Evolutionary conservation across 2,329 filamentous ascomycete species (phyloP).

Genomic region (Stagonosporopsis vannaccii): DNA sequence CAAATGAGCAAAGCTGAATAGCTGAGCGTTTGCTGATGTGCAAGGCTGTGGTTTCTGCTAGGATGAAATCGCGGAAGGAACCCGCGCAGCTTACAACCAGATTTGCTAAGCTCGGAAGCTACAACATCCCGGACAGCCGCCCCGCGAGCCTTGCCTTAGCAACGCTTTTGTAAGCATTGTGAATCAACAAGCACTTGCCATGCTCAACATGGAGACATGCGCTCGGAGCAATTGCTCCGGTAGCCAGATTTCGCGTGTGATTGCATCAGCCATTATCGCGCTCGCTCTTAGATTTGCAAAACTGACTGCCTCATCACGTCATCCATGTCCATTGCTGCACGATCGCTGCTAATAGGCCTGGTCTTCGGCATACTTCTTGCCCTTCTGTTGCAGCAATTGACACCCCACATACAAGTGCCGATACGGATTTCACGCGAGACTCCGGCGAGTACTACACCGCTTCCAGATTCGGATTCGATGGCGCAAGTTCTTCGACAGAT

Average conservation of each 20-base stretch:
- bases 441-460: constrained; percentile 17
- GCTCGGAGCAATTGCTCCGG: neutral
- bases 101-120: constrained; percentile 12
- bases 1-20: neutral
- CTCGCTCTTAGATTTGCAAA: constrained; percentile 14
- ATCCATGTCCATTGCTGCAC: constrained; percentile 25
- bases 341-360: constrained; percentile 34
- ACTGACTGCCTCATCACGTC: constrained; percentile 18
- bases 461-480: constrained; percentile 30
- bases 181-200: constrained; percentile 3
- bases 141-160: constrained; percentile 7
- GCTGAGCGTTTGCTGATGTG: neutral
- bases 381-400: constrained; percentile 32
- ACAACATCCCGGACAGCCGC: constrained; percentile 3
- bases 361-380: constrained; percentile 39
- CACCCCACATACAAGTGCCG: constrained; percentile 29
- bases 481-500: constrained; percentile 45
- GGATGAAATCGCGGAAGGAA: constrained; percentile 2
- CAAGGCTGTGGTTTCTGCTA: neutral
- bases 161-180: constrained; percentile 12
- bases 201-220: constrained; percentile 7
- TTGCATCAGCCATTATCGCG: neutral
- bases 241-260: neutral
- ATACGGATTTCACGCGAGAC: constrained; percentile 8
- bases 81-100: constrained; percentile 5